Percentiles rank a stretch among this genome's conserved stretches.
These are phyloP conservation scores for Nitzschia putrida DNA, from an alignment of 108 stramenopile species.

Conservation along the genomic window DNA sequence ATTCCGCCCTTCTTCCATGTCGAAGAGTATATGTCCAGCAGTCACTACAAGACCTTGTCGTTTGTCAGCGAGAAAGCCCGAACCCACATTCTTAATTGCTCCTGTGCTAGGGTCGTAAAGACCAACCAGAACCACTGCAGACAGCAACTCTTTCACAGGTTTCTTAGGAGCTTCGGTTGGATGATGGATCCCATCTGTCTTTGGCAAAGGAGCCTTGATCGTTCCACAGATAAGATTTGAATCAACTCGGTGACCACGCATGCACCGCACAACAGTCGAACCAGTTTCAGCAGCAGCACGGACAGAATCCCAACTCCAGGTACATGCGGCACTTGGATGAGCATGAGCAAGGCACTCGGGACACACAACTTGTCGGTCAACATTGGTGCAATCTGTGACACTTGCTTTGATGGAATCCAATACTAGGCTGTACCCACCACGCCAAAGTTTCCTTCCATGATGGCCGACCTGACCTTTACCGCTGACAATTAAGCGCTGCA, in stretches of 20 bases:
- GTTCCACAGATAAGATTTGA: constrained; percentile 47
- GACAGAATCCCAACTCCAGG: constrained; percentile 57
- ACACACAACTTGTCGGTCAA: constrained; percentile 71
- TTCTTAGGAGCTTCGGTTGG: constrained; percentile 35
- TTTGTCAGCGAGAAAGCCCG: constrained; percentile 73
- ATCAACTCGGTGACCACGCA: constrained; percentile 51
- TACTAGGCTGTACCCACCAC: constrained; percentile 67
- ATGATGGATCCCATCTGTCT: constrained; percentile 4
- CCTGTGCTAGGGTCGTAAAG: constrained; percentile 59
- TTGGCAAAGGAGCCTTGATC: constrained; percentile 6
- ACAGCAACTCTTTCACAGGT: constrained; percentile 53
- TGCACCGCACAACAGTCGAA: constrained; percentile 46
- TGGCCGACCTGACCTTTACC: constrained; percentile 74
- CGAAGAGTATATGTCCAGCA: constrained; percentile 72
- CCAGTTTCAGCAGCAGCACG: constrained; percentile 46
- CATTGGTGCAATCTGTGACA: constrained; percentile 51
- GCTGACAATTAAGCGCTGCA: constrained; percentile 72
- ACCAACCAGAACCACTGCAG: constrained; percentile 71
- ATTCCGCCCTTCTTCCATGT: constrained; percentile 48
- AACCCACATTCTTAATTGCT: constrained; percentile 56
- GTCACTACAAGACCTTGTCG: constrained; percentile 77
- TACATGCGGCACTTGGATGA: constrained; percentile 50
- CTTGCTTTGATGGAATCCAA: constrained; percentile 56
- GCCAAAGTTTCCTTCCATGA: constrained; percentile 69
- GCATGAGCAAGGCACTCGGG: constrained; percentile 70